phyloP scores from a whole-genome alignment of 108 stramenopile species.

The Licmophora abbreviata region DNA sequence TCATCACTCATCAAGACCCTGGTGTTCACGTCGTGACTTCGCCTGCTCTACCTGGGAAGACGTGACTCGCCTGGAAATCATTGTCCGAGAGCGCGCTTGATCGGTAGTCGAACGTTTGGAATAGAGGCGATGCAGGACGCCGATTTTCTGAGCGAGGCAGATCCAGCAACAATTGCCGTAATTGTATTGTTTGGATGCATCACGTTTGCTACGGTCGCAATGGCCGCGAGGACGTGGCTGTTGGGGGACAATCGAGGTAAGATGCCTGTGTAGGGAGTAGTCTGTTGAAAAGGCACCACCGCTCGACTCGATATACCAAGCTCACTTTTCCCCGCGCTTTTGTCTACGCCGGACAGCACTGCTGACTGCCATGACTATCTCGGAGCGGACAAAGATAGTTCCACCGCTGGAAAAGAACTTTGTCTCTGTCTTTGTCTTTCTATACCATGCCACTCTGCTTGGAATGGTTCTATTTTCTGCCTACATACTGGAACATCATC shows the following conservation, averaged over 20 bases:
- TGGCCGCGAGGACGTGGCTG: conserved; percentile 20
- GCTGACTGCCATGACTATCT: background rate
- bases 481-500: conserved; percentile 29
- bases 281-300: no score
- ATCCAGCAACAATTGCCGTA: conserved; percentile 24
- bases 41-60: no score
- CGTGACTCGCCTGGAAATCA: no score
- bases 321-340: conserved; percentile 1
- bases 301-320: conserved; percentile 14
- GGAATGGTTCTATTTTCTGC: conserved; percentile 22
- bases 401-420: conserved; percentile 16
- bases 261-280: no score
- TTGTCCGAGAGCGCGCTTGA: no score
- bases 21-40: no score
- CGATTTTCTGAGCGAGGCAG: conserved; percentile 6
- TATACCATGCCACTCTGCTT: conserved; percentile 27
- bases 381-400: background rate
- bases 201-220: conserved; percentile 24
- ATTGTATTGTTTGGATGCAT: conserved; percentile 30
- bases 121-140: no score
- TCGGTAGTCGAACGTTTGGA: no score
- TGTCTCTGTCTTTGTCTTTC: conserved; percentile 19
- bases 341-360: background rate
- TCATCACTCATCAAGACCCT: no score
- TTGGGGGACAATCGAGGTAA: conserved; percentile 22